Base-by-base conservation (phyloP, 2,329 filamentous ascomycete species). In the Aspergillus phoenicis region DNA sequence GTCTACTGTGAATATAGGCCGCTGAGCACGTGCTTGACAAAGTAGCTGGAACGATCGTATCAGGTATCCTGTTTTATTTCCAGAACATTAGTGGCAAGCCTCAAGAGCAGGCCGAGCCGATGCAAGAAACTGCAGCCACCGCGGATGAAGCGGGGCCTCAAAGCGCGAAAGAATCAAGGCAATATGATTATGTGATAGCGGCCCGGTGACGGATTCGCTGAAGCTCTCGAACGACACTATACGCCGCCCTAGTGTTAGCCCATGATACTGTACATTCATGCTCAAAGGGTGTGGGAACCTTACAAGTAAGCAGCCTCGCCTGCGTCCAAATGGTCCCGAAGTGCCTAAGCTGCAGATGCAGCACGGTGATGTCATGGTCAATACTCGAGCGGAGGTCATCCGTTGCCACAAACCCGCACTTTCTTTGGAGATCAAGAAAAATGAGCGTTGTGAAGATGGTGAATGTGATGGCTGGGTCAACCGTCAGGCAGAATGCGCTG, bases 391-490 rank as follows among this genome's bases (percentile, higher is more conserved):
- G 3, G 24, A 6, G 3, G 2, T 26, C 24, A 6, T 6, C 24
- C 2, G 24, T 4, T 10, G 51, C 20, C 22, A n/a, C 22, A 7
- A 43, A 59, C 36, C 1, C 17, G 17, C 17, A 17, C 17, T 45
- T 61, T 52, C 55, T 39, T 58, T 76, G 73, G 3, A 77, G 58
- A 60, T 75, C 65, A 5, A 74, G 57, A 8, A 75, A 61, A 39
- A 69, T 66, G 8, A 77, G 66, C 24, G 70, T 67, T 8, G 67
- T 62, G 33, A 71, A 72, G n/a, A 71, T 59, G 17, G 72, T 74
- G 33, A 77, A 69, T 36, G 67, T 71, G 45, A 77, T 70, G n/a
- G 74, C 75, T 8, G 75, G 74, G 51, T 77, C 74, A 4, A 75
- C 72, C 2, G 62, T 65, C 33, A 69, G 59, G 28, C 65, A 73